Conservation (phyloP, 192 early-diverging fungal genomes). For the Linnemannia schmuckeri region DNA sequence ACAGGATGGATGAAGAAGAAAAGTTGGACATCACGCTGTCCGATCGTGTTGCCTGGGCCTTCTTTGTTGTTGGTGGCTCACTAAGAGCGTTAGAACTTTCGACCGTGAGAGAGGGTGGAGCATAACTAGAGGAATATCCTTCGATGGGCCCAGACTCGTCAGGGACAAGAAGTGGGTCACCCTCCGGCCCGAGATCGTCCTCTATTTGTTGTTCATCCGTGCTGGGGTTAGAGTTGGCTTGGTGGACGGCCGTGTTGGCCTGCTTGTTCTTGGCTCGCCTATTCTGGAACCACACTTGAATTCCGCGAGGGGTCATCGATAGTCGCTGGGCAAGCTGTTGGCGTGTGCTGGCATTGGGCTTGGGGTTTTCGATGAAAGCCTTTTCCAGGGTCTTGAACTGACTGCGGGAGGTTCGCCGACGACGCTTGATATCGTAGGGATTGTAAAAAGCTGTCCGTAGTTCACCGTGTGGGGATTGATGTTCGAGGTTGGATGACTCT, state of each 20-base stretch:
- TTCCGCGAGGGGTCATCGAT: constrained; percentile 78
- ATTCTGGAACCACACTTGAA: constrained; percentile 92
- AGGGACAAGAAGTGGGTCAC: background rate
- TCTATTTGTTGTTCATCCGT: background rate
- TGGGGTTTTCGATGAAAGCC: constrained; percentile 76
- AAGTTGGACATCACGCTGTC: background rate
- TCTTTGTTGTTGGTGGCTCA: constrained; percentile 6
- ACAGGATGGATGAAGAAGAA: background rate
- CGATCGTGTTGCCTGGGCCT: background rate
- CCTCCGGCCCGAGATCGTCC: background rate
- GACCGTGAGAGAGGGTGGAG: background rate
- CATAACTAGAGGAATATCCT: background rate
- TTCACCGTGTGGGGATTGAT: constrained; percentile 60
- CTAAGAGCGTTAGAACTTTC: background rate
- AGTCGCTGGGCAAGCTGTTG: constrained; percentile 70
- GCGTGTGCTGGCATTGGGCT: constrained; percentile 75
- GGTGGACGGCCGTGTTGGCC: background rate
- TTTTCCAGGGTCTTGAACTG: constrained; percentile 81
- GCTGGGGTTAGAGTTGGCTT: background rate
- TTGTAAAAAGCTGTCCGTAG: constrained; percentile 81
- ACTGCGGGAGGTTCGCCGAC: constrained; percentile 77
- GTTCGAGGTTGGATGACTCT: constrained; percentile 3
- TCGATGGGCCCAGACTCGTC: background rate
- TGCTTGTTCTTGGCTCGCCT: constrained; percentile 81
- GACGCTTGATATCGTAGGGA: constrained; percentile 83